Conservation (phyloP, 129 eudicot genomes). For the carrot (Daucus carota) region DNA sequence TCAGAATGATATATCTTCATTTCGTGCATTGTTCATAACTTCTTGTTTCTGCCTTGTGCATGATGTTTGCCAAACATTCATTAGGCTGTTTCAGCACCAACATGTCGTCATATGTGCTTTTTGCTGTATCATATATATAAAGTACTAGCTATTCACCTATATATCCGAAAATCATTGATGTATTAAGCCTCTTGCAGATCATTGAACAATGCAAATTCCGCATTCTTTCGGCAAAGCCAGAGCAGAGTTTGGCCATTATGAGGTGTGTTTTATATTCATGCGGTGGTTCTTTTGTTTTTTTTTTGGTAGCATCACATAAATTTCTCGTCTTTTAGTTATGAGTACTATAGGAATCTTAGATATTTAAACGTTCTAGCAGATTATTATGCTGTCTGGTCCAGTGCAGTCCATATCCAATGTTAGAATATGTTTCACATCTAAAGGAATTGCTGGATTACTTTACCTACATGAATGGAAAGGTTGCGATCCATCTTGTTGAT, state of each 20-base stretch:
- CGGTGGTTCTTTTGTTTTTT: not conserved
- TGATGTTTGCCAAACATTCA: not conserved
- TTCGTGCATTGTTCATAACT: not conserved
- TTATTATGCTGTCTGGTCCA: slow-evolving; percentile 44
- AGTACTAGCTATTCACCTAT: too few relatives aligned
- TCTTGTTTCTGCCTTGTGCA: not conserved
- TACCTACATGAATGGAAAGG: slow-evolving; percentile 48
- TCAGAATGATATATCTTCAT: not conserved
- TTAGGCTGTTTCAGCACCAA: not conserved
- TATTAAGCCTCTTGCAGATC: slow-evolving; percentile 33
- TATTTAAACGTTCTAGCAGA: slow-evolving; percentile 17
- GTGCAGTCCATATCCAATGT: slow-evolving; percentile 54
- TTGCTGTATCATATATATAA: not conserved
- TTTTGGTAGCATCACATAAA: not conserved
- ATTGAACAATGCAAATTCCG: slow-evolving; percentile 71
- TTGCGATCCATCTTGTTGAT: slow-evolving; percentile 42
- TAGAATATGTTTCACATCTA: slow-evolving; percentile 56
- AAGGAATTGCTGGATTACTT: slow-evolving; percentile 79
- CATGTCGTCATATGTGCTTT: not conserved
- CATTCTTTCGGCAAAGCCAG: slow-evolving; percentile 62
- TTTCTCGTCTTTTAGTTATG: not conserved
- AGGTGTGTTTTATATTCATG: slow-evolving; percentile 26
- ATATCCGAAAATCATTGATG: not conserved
- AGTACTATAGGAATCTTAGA: not conserved
- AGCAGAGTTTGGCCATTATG: slow-evolving; percentile 41